A percentile compares a stretch with the other conserved stretches of the same genome.
phyloP scores from a whole-genome alignment of 164 flowering plant genomes.

The Kingdonia uniflora region DNA sequence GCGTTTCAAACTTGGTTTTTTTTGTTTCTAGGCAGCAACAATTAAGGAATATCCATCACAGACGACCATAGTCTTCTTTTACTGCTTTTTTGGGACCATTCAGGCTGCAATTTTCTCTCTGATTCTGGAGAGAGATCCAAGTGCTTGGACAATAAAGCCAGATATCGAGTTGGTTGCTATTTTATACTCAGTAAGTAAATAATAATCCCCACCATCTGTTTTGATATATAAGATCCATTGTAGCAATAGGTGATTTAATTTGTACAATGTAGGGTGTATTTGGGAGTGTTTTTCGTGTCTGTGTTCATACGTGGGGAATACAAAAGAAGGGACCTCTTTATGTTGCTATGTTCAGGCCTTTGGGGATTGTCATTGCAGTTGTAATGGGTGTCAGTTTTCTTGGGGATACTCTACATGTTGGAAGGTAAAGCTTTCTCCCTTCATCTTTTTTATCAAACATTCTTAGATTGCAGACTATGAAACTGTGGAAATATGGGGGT shows the following conservation, averaged over 20 bases:
- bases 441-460: no score
- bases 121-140: slow-evolving; percentile 23
- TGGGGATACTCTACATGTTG: slow-evolving; percentile 38
- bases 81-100: slow-evolving; percentile 35
- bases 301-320: slow-evolving; percentile 36
- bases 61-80: slow-evolving; percentile 27
- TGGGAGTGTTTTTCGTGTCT: slow-evolving; percentile 15
- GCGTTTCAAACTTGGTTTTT: background rate
- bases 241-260: background rate
- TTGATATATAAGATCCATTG: background rate
- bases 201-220: background rate
- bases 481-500: no score
- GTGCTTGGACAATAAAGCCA: slow-evolving; percentile 28
- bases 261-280: slow-evolving; percentile 21
- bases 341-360: slow-evolving; percentile 40
- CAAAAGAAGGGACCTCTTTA: slow-evolving; percentile 40
- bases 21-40: slow-evolving; percentile 26
- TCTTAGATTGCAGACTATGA: no score
- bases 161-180: background rate
- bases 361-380: slow-evolving; percentile 36
- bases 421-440: no score
- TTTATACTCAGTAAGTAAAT: background rate
- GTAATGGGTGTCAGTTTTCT: slow-evolving; percentile 29
- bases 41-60: slow-evolving; percentile 32
- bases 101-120: slow-evolving; percentile 30